These are phyloP conservation scores for Colletotrichum agaves DNA, from an alignment of 2,329 filamentous ascomycete genomes.

Conservation along the genomic window DNA sequence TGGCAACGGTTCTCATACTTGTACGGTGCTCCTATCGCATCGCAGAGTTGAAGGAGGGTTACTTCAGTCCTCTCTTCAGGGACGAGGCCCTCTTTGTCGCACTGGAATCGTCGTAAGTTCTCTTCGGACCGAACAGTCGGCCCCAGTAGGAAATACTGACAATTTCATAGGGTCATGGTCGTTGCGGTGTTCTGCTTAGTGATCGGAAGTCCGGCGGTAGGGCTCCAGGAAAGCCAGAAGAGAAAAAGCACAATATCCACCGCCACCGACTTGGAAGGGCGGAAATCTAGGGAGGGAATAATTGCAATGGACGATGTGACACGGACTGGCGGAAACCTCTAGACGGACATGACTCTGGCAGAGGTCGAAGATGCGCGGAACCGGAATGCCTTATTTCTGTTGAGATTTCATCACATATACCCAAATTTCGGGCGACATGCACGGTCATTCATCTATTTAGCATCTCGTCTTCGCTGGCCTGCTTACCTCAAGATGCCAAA, in stretches of 20 bases:
- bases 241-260: neutral
- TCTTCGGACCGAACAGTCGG: fast-evolving
- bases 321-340: too few species aligned
- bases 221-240: neutral
- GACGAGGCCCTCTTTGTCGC: constrained; percentile 56
- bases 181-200: constrained; percentile 22
- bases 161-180: constrained; percentile 16
- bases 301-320: too few species aligned
- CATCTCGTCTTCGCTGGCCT: too few species aligned
- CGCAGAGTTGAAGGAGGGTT: constrained; percentile 67
- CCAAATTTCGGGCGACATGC: too few species aligned
- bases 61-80: constrained; percentile 58
- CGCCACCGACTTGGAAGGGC: neutral
- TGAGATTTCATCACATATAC: too few species aligned
- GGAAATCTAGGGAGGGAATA: too few species aligned
- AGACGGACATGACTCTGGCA: too few species aligned
- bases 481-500: too few species aligned
- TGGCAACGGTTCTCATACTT: constrained; percentile 66
- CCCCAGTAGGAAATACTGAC: neutral
- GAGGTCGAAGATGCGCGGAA: too few species aligned
- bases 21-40: constrained; percentile 68
- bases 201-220: constrained; percentile 29
- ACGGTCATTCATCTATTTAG: too few species aligned
- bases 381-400: too few species aligned
- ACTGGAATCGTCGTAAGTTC: constrained; percentile 51